Base-by-base conservation (phyloP, 768 basidiomycete species). In the Candolleomyces aberdarensis region DNA sequence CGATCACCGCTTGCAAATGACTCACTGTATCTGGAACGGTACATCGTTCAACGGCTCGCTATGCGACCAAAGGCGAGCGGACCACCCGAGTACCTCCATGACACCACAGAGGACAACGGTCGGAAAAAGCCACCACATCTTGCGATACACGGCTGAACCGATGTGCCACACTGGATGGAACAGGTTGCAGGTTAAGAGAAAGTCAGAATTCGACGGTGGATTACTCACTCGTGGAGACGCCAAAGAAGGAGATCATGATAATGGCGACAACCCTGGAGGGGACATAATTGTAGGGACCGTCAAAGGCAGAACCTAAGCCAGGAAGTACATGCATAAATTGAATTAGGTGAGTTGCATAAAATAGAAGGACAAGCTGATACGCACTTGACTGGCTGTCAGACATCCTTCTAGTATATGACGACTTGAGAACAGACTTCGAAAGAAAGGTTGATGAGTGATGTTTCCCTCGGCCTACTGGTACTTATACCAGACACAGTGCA, bases 171-270 rank as follows among this genome's bases (percentile, higher is more conserved):
- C 69, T 68, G 15, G 11, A 19, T 22, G 31, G 17, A 0, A 40
- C 22, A 36, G 10, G 41, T 7, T 8, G 22, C 17, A 9, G 41
- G 9, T 36, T 11, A 47, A 20, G 5, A 22, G 26, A 6, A 50
- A 26, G 10, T 22, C 29, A 19, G 49, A 15, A 41, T 29, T 20
- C 41, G n/a, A 32, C 32, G 15, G 2, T 13, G 26, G 22, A 20
- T 7, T n/a, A 57, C 69, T 54, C 61, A 80, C 79, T n/a, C 6
- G 76, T 75, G 2, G 78, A 75, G 26, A 80, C 36, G 14, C 66
- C 65, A 58, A 79, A 82, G 0, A 82, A 70, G 9, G 67, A 71
- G 13, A 83, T 59, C 60, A 79, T 52, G 29, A 43, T 52, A 49
- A 83, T 32, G 49, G 60, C 31, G 56, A 63, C 32, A 17, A 20